Evolutionary conservation across 768 basidiomycete genomes (phyloP), one percentile per base, ranked within the genome.

Genomic region (Kwoniella mangroviensis): DNA sequence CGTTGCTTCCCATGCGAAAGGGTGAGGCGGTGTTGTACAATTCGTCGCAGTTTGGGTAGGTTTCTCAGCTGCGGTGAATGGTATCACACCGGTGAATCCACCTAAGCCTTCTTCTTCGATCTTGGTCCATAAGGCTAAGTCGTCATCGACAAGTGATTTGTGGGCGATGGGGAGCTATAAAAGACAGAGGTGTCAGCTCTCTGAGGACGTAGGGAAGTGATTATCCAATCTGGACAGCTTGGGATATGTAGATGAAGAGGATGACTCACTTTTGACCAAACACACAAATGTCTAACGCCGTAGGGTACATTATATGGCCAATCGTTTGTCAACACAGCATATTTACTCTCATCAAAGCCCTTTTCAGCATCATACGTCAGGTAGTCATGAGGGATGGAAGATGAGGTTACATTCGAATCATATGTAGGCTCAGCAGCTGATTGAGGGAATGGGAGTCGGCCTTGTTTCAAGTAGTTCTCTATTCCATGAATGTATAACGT

Each of bases 241-340:
- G 15, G 17, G 58, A 3, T 43, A 45, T 62, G 43, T 43, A 12
- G 2, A 49, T 17, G 24, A 63, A 52, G 21, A 41, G n/a, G 17
- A 43, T 17, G 42, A 69, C 80, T 66, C 63, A 83, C 82, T 66
- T 71, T 75, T 49, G 75, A 81, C 82, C 82, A 83, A 2, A 83
- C 75, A 56, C 77, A 75, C 67, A 71, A 79, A 56, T 83, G 82
- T 54, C 75, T 70, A 0, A 80, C 79, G 3, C 77, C 82, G 49
- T 75, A 69, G 3, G 82, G 82, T 17, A 76, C 65, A 45, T 75
- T 78, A 66, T 83, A 83, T 9, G 82, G 82, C 82, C 82, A 83
- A 68, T 83, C 82, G 57, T 83, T 83, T 5, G 75, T 73, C 26
- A 83, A 66, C 2, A 81, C 75, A 1, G 79, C 79, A 59, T 76